Base-by-base conservation (phyloP, 306 rosid genomes). In the Rubus parviflorus region DNA sequence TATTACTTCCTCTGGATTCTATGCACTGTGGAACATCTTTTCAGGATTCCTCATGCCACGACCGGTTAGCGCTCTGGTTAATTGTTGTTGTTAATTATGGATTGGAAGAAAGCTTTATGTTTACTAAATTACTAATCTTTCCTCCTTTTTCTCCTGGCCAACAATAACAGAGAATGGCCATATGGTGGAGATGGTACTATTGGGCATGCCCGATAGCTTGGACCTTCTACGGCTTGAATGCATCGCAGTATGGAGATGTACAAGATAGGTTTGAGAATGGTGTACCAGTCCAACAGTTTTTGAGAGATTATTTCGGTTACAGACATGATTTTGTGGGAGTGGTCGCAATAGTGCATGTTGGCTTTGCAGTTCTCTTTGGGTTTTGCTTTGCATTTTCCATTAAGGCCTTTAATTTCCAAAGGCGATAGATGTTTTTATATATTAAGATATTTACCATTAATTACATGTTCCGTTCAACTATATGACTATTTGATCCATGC, bases 131-230 rank as follows among this genome's bases (percentile, higher is more conserved):
- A 17, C 8, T 72, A 48, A 43, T 41, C 0, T 54, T 53, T 17
- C 61, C 47, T 64, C 35, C 35, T 6, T 38, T 20, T 19, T 76
- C 37, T 41, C 46, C 6, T 70, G 61, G 16, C 35, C 35, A 30
- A 41, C 43, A 15, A 51, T 35, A 35, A 84, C 80, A 87, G 90
- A 89, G 88, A 54, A 86, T 87, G 81, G 91, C 97, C 1, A 64
- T 87, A 45, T 90, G 97, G 97, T 93, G 97, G 97, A 84, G 87
- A 75, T 90, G 96, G 94, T 90, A 87, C 76, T 90, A 82, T 10
- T 90, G 94, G 94, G 58, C 69, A 42, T 89, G 94, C 60, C 92
- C 94, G 1, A 80, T 89, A 42, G 91, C 93, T 4, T 89, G 94
- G 94, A 89, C 85, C 7, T 78, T 87, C 66, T 89, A 90, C 70